A percentile compares a stretch with the other conserved stretches of the same genome.
Evolutionary conservation across 768 basidiomycete genomes (phyloP).

Genomic region (Termitomyces sp.): DNA sequence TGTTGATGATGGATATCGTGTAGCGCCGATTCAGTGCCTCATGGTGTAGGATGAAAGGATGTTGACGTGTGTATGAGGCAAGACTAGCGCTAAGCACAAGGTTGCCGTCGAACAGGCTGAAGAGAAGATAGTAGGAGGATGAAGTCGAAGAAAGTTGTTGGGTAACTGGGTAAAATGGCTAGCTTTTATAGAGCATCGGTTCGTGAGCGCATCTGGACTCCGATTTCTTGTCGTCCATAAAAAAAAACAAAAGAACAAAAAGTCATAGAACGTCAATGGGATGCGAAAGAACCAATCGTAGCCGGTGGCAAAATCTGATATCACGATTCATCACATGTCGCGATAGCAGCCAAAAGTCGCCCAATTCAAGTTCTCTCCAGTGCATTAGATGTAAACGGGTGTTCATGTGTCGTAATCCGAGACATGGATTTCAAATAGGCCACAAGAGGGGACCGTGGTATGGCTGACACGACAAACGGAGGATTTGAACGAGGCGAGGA

Average conservation of each 20-base stretch:
- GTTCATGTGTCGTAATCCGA: no score
- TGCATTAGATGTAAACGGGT: no score
- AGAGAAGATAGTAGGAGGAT: neutral
- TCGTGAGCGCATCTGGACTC: neutral
- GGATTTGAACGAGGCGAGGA: conserved; percentile 83
- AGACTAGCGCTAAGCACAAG: neutral
- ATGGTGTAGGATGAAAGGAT: no score
- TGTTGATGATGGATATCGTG: neutral
- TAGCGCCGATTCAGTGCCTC: neutral
- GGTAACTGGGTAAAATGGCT: neutral
- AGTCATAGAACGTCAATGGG: neutral
- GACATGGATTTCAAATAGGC: no score
- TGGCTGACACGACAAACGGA: conserved; percentile 82
- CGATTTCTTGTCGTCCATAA: neutral
- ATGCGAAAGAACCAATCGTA: neutral
- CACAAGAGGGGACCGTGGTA: conserved; percentile 61
- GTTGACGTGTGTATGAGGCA: neutral
- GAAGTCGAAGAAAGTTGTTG: neutral
- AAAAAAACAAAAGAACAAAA: neutral
- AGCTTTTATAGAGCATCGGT: neutral
- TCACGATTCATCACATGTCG: neutral
- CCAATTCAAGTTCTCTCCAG: no score
- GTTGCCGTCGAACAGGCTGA: neutral
- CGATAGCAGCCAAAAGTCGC: neutral
- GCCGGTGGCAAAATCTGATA: neutral